Evolutionary conservation across 2,329 filamentous ascomycete species (phyloP), one percentile per base, ranked within the genome.

Genomic region (Aureobasidium sp.): DNA sequence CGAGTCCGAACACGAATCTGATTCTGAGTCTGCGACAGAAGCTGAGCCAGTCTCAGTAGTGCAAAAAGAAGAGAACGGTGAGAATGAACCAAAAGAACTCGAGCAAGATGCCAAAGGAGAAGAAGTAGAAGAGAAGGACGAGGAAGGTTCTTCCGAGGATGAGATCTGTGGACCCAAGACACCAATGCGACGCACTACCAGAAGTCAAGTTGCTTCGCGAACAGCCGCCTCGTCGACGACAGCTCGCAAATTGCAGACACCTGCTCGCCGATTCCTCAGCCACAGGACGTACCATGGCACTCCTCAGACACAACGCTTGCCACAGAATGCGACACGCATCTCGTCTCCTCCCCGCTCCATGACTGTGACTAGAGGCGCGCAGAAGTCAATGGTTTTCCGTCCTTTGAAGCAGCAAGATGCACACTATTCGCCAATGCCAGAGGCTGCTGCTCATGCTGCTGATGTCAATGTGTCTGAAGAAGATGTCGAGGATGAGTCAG

Each of bases 141-240:
- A 46, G 1, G 15, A 53, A 1, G 10, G 9, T 4, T 61, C 47
- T 26, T 66, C 64, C n/a, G 64, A 66, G 9, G 64, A 66, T 42
- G 64, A 66, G 29, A 41, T 66, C 13, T 66, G 64, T 34, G 64
- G 64, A 2, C 64, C 64, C 27, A 66, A 66, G 56, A 66, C 64
- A 37, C 63, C 64, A 9, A 61, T 66, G 50, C 48, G 56, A 7
- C 61, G 55, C 32, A 36, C 60, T 26, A 52, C 52, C 27, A 47
- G 32, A 27, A 59, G 55, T 15, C 55, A 46, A n/a, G 32, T 29
- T 27, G 42, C 55, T 13, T 32, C 55, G 27, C 56, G 46, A 37
- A 34, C 47, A 17, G 34, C 13, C 17, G 8, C 50, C 5, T 41
- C 34, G 1, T 47, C 60, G 8, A 29, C 42, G n/a, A 56, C 17